These are phyloP conservation scores for Podila horticola DNA, from an alignment of 192 early-diverging fungal genomes.

Conservation along the genomic window DNA sequence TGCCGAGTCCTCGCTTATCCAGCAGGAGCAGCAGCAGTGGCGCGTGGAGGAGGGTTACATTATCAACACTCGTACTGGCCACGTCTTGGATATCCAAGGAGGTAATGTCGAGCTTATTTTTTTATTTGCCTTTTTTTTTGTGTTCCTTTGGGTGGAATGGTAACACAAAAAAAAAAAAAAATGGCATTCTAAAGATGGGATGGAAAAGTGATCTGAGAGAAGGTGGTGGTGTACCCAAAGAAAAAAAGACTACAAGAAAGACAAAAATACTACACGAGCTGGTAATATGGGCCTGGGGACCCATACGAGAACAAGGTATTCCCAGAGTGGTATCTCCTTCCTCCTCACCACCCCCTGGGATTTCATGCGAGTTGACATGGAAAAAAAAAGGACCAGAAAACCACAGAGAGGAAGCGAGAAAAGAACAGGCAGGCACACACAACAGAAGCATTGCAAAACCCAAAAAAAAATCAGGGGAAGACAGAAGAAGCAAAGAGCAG, in stretches of 20 bases:
- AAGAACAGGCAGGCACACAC: too few relatives aligned
- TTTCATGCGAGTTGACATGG: background rate
- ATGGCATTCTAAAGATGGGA: background rate
- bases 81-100: conserved; percentile 49
- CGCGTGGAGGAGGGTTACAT: conserved; percentile 44
- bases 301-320: background rate
- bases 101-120: conserved; percentile 1
- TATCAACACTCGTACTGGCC: conserved; percentile 47
- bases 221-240: background rate
- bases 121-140: background rate
- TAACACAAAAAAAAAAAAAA: background rate
- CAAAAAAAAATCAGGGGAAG: too few relatives aligned
- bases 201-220: background rate
- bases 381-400: too few relatives aligned
- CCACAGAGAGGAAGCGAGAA: too few relatives aligned
- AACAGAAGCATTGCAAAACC: too few relatives aligned
- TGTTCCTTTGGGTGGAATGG: background rate
- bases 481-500: too few relatives aligned
- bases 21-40: conserved; percentile 52
- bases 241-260: background rate
- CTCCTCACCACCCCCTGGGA: background rate
- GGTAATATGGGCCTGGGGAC: background rate
- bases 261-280: background rate
- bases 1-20: conserved; percentile 14
- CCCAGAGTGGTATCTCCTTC: background rate